Percentiles rank a stretch among this genome's conserved stretches.
phyloP scores from a whole-genome alignment of 2,329 filamentous ascomycete genomes.

The Phaeosphaeriaceae sp. region DNA sequence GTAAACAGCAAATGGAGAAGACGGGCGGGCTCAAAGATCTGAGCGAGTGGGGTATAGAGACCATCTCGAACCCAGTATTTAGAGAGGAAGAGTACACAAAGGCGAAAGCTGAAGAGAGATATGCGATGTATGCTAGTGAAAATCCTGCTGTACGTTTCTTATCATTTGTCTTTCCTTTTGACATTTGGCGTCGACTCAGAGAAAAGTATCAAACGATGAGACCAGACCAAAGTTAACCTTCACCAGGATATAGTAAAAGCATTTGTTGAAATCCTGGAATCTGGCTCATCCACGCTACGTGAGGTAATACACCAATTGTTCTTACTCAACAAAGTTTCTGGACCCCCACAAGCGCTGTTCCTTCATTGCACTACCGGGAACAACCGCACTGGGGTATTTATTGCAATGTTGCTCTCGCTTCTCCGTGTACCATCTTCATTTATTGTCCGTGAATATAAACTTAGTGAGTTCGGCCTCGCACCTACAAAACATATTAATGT shows the following conservation, averaged over 20 bases:
- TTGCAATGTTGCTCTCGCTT: conserved; percentile 68
- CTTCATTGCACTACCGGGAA: conserved; percentile 80
- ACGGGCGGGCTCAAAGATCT: conserved; percentile 46
- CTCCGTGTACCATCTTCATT: conserved; percentile 65
- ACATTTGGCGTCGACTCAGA: too few relatives aligned
- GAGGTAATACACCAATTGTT: conserved; percentile 66
- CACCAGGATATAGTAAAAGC: conserved; percentile 64
- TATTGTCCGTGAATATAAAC: conserved; percentile 67
- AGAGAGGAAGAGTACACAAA: conserved; percentile 64
- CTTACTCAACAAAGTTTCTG: conserved; percentile 6
- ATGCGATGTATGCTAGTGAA: conserved; percentile 63
- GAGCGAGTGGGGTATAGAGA: conserved; percentile 44
- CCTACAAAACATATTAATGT: conserved; percentile 34
- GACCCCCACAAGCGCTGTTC: conserved; percentile 58
- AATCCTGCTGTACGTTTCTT: conserved; percentile 51
- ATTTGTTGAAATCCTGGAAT: conserved; percentile 65
- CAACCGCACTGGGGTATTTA: conserved; percentile 73
- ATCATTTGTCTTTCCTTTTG: background rate
- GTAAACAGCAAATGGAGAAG: conserved; percentile 62
- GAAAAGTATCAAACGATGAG: too few relatives aligned
- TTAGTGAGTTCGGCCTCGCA: conserved; percentile 64
- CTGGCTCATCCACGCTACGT: conserved; percentile 60
- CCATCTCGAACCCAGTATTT: conserved; percentile 71
- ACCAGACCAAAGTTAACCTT: background rate
- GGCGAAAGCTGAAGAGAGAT: conserved; percentile 65